These are phyloP conservation scores for Kwoniella shivajii DNA, from an alignment of 1,284 basidiomycete species.

Conservation along the genomic window DNA sequence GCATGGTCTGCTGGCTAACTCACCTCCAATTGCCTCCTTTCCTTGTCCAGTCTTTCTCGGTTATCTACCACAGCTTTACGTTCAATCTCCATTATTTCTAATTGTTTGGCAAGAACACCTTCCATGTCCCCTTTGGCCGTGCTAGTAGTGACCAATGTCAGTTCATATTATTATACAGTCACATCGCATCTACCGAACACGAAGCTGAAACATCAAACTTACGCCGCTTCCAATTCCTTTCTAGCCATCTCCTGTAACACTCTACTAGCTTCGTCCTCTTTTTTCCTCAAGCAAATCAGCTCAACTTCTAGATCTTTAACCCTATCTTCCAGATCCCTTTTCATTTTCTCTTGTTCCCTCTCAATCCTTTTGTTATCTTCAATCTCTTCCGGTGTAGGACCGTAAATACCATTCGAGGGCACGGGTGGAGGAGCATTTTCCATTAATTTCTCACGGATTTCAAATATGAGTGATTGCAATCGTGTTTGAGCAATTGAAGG, in stretches of 20 bases:
- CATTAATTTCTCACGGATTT: constrained; percentile 32
- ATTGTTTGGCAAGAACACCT: constrained; percentile 35
- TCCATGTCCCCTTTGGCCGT: constrained; percentile 20
- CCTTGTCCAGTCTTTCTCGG: constrained; percentile 64
- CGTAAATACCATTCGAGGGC: not conserved
- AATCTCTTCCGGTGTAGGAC: constrained; percentile 23
- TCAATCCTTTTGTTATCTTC: constrained; percentile 33
- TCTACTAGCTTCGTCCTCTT: constrained; percentile 43
- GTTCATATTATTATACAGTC: constrained; percentile 5
- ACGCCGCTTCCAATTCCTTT: constrained; percentile 31
- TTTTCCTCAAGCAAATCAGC: constrained; percentile 36
- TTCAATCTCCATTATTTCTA: constrained; percentile 63
- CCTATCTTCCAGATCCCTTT: constrained; percentile 39
- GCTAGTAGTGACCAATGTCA: constrained; percentile 7
- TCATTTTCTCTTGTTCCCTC: constrained; percentile 33
- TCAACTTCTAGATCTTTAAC: constrained; percentile 52
- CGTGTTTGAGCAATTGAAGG: constrained; percentile 46
- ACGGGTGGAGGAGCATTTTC: constrained; percentile 16
- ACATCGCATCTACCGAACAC: too few relatives aligned
- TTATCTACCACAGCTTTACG: constrained; percentile 67
- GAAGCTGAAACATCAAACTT: constrained; percentile 10
- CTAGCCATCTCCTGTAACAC: constrained; percentile 42
- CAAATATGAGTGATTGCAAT: constrained; percentile 36
- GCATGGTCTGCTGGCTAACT: too few relatives aligned
- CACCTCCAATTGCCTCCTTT: constrained; percentile 70